These are phyloP conservation scores for Populus hybrid DNA, from an alignment of 441 rosid genomes.

Conservation along the genomic window DNA sequence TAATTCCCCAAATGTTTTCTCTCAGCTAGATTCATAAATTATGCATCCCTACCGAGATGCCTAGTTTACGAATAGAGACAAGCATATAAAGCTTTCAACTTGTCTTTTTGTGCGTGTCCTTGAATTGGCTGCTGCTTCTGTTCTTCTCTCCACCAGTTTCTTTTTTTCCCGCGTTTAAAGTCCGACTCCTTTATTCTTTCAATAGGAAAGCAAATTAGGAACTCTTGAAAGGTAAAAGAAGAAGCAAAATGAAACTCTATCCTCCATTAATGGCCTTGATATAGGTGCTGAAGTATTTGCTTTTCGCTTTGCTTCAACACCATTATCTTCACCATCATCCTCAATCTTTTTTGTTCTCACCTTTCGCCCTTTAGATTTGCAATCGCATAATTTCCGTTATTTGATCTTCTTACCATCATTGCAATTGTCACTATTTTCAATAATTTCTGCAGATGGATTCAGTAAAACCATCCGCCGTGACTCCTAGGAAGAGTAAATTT, in stretches of 20 bases:
- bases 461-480: slow-evolving; percentile 44
- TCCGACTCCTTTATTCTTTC: slow-evolving; percentile 3
- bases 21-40: neutral
- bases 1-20: neutral
- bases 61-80: neutral
- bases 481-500: slow-evolving; percentile 57
- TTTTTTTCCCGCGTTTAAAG: slow-evolving; percentile 1
- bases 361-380: slow-evolving; percentile 7
- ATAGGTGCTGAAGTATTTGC: slow-evolving; percentile 39
- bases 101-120: slow-evolving; percentile 4
- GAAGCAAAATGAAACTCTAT: slow-evolving; percentile 16
- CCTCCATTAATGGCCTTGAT: slow-evolving; percentile 28
- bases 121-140: neutral
- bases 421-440: slow-evolving; percentile 12
- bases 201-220: slow-evolving; percentile 14
- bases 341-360: neutral
- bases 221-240: slow-evolving; percentile 9
- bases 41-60: neutral
- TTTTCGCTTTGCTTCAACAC: slow-evolving; percentile 19
- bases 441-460: slow-evolving; percentile 63
- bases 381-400: slow-evolving; percentile 2
- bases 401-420: slow-evolving; percentile 2
- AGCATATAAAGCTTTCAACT: slow-evolving; percentile 2
- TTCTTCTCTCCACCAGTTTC: slow-evolving; percentile 5
- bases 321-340: slow-evolving; percentile 22